A percentile compares a stretch with the other conserved stretches of the same genome.
These are phyloP conservation scores for Poa annua DNA, from an alignment of 176 grass and related monocot genomes.

Conservation along the genomic window DNA sequence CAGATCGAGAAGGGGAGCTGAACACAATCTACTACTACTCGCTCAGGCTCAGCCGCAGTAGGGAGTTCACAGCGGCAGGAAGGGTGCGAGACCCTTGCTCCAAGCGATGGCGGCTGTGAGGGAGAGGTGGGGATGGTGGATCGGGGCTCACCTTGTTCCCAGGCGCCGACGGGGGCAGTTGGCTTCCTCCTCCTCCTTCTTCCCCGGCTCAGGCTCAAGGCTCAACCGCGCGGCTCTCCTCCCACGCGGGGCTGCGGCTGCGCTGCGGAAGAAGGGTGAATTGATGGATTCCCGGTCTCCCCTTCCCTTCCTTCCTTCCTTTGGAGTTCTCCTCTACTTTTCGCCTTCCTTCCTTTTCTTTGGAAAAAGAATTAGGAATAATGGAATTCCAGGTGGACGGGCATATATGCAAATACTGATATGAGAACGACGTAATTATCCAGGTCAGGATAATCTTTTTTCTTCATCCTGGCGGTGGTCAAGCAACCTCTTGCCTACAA, in stretches of 20 bases:
- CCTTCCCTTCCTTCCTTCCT: not conserved
- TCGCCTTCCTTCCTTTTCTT: not conserved
- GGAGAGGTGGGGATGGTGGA: not conserved
- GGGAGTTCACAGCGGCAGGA: not conserved
- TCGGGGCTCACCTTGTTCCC: slow-evolving; percentile 22
- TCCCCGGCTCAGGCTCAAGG: not conserved
- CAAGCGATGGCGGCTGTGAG: not conserved
- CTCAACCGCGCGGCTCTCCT: not conserved
- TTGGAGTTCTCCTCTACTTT: not conserved
- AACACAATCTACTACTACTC: not conserved
- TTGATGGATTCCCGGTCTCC: not conserved
- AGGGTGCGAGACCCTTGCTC: not conserved
- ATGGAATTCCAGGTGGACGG: not conserved
- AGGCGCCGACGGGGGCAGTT: not conserved
- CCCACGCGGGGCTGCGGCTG: not conserved
- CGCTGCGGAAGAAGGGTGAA: not conserved
- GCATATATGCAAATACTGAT: not conserved
- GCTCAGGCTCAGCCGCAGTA: no score
- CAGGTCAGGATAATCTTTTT: not conserved
- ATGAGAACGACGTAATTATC: not conserved
- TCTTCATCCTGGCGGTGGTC: not conserved
- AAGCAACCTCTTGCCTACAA: not conserved
- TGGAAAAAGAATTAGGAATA: not conserved
- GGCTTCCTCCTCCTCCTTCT: not conserved
- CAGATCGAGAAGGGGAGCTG: not conserved